phyloP scores from a whole-genome alignment of 345 rosid genomes.

The Raphanus sativus region DNA sequence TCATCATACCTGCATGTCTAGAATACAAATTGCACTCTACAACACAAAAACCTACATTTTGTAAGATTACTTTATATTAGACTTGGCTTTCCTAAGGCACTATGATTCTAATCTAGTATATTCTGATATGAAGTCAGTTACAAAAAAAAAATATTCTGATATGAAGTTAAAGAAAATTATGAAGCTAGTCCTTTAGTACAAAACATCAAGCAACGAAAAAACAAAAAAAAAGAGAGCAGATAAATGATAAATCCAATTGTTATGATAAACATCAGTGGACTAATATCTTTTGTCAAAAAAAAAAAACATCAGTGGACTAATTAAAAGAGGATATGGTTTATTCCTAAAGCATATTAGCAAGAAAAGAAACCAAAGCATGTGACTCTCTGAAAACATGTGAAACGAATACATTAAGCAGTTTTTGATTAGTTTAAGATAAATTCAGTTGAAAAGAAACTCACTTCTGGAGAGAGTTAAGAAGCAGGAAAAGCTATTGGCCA shows the following conservation, averaged over 20 bases:
- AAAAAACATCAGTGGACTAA: not conserved
- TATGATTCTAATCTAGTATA: not conserved
- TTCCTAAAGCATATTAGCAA: slow-evolving; percentile 27
- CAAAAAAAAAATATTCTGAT: not conserved
- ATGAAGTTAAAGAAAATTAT: not conserved
- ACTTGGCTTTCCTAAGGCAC: not conserved
- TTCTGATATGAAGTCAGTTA: not conserved
- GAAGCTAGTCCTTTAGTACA: not conserved
- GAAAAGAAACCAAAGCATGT: slow-evolving; percentile 32
- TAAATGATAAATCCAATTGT: not conserved
- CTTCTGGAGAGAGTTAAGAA: not conserved
- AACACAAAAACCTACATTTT: not conserved
- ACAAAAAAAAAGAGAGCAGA: not conserved
- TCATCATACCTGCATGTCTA: not conserved
- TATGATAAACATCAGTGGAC: not conserved
- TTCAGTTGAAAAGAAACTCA: slow-evolving; percentile 8
- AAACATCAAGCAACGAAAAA: not conserved
- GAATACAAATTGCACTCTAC: not conserved
- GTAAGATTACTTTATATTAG: not conserved
- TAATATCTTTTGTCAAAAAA: too few species aligned
- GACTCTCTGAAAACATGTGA: slow-evolving; percentile 19
- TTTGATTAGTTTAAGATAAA: not conserved
- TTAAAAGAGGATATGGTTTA: slow-evolving; percentile 12
- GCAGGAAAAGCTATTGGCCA: slow-evolving; percentile 16
- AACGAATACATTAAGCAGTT: not conserved